These are phyloP conservation scores for Acer campestre DNA, from an alignment of 345 rosid species.

Conservation along the genomic window DNA sequence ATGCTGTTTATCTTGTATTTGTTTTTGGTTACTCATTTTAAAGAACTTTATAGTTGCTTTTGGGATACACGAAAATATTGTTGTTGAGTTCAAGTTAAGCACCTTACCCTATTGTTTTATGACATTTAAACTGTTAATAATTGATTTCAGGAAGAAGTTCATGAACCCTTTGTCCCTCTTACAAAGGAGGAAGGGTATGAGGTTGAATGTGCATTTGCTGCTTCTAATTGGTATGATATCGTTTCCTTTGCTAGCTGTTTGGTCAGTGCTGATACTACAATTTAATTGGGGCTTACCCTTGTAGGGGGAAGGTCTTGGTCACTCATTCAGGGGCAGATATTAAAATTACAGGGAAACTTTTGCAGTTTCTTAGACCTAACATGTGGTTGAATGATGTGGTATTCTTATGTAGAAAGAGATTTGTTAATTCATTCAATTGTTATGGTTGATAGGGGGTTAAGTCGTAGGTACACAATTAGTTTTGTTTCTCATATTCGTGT, in stretches of 20 bases:
- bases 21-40: neutral
- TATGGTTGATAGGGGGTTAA: neutral
- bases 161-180: conserved; percentile 71
- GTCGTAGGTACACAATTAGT: too few species aligned
- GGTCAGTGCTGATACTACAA: conserved; percentile 17
- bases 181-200: conserved; percentile 67
- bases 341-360: conserved; percentile 62
- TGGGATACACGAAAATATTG: neutral
- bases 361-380: conserved; percentile 76
- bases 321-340: conserved; percentile 63
- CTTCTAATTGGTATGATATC: conserved; percentile 47
- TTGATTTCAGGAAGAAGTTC: conserved; percentile 55
- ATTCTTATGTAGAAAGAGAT: conserved; percentile 13
- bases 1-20: conserved; percentile 4
- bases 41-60: conserved; percentile 4
- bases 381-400: conserved; percentile 99
- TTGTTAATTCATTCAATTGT: conserved; percentile 5
- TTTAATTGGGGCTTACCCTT: conserved; percentile 20
- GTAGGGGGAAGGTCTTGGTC: conserved; percentile 64
- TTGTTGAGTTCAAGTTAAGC: neutral
- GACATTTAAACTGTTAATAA: neutral
- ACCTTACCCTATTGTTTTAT: neutral
- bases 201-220: conserved; percentile 52
- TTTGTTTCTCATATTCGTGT: too few species aligned
- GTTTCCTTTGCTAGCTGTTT: conserved; percentile 9